A percentile compares a stretch with the other conserved stretches of the same genome.
Evolutionary conservation across 495 filamentous ascomycete species (phyloP).

Genomic region (Podospora pseudopauciseta): DNA sequence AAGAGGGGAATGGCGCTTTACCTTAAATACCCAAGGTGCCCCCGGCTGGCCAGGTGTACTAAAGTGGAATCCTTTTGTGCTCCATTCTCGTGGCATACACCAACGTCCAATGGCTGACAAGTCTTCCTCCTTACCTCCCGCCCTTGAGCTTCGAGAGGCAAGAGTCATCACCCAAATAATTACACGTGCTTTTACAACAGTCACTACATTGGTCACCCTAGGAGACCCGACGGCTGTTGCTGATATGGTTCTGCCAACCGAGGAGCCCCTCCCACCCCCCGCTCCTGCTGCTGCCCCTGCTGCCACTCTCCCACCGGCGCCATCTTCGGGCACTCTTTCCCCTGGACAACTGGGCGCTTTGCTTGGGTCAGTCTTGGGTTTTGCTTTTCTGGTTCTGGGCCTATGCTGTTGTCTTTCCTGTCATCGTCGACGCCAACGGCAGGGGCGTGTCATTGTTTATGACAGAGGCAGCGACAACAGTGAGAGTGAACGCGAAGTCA

Average conservation of each 20-base stretch:
- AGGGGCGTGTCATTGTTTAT: neutral
- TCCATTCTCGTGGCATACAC: neutral
- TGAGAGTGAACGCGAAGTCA: neutral
- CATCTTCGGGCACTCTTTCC: slow-evolving; percentile 9
- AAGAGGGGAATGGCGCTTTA: neutral
- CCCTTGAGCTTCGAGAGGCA: slow-evolving; percentile 5
- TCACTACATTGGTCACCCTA: slow-evolving; percentile 23
- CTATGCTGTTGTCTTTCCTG: slow-evolving; percentile 14
- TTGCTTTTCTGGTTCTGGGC: slow-evolving; percentile 15
- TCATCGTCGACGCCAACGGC: slow-evolving; percentile 1
- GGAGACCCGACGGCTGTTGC: slow-evolving; percentile 5
- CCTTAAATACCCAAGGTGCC: neutral
- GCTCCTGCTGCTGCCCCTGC: slow-evolving; percentile 1
- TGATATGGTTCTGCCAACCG: neutral
- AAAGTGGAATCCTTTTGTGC: neutral
- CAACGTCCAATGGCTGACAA: neutral
- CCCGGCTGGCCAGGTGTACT: neutral
- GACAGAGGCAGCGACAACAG: neutral
- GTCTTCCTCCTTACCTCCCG: neutral
- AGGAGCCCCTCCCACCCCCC: slow-evolving; percentile 3
- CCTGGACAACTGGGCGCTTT: slow-evolving; percentile 22
- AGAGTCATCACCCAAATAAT: slow-evolving; percentile 23
- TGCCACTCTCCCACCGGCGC: neutral
- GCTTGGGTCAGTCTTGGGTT: slow-evolving; percentile 20
- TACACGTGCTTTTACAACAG: slow-evolving; percentile 21